Conservation (phyloP, 352 stramenopile genomes). For the Globisporangium splendens region DNA sequence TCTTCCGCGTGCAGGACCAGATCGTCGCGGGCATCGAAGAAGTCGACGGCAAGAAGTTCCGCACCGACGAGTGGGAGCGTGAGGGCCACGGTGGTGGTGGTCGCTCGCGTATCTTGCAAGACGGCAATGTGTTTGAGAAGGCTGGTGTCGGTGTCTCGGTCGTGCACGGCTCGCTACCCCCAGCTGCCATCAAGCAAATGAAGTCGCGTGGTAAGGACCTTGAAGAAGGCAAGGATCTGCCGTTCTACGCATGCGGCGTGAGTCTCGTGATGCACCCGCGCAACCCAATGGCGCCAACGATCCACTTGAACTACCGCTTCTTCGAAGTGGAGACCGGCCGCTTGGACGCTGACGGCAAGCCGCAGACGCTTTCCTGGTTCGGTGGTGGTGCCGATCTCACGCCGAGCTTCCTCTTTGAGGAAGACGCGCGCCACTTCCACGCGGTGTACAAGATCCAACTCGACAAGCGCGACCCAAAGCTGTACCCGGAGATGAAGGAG, state of each 20-base stretch:
- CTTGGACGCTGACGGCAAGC: conserved; percentile 73
- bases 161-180: conserved; percentile 95
- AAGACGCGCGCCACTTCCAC: conserved; percentile 97
- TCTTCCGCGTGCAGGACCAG: conserved; percentile 78
- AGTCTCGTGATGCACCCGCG: conserved; percentile 97
- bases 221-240: conserved; percentile 73
- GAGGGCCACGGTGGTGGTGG: conserved; percentile 92
- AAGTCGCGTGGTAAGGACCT: conserved; percentile 70
- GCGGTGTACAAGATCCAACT: conserved; percentile 92
- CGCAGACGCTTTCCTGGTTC: conserved; percentile 91
- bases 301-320: conserved; percentile 98
- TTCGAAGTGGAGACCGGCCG: conserved; percentile 93
- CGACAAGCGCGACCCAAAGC: conserved; percentile 92
- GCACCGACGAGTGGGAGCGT: conserved; percentile 93
- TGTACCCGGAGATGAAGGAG: conserved; percentile 96
- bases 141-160: conserved; percentile 97
- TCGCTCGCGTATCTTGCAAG: conserved; percentile 92
- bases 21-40: conserved; percentile 87
- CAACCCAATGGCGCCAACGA: conserved; percentile 93
- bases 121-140: conserved; percentile 97
- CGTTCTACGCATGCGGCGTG: conserved; percentile 96
- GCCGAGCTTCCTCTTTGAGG: conserved; percentile 94
- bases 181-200: conserved; percentile 83
- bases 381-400: conserved; percentile 97
- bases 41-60: conserved; percentile 94